Base-by-base conservation (phyloP, 2,329 filamentous ascomycete genomes). In the Cordyceps javanica region DNA sequence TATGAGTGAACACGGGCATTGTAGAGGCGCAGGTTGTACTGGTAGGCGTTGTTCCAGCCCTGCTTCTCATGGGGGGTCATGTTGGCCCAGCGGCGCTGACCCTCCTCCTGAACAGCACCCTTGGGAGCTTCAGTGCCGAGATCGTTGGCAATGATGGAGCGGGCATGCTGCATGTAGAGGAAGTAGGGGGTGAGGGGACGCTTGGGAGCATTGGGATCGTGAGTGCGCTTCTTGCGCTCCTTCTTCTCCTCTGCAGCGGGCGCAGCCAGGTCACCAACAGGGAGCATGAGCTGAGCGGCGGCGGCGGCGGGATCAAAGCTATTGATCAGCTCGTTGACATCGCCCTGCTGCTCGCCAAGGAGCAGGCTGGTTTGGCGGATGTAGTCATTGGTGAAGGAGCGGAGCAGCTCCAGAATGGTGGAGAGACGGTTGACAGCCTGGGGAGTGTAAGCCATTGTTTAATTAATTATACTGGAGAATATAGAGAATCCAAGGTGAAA, bases 131-230 rank as follows among this genome's bases (percentile, higher is more conserved):
- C 81, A n/a, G 83, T 70, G 23, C 88, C 89, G 11, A 96, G 81
- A 65, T 95, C 91, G 34, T 79, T 80, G 58, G 89, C 87, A 65
- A 97, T 94, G 69, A 90, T 87, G 53, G 86, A 82, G 51, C 94
- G 89, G 62, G 91, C 91, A 62, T 89, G 87, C 72, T 95, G 89
- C 80, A 96, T 91, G 78, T 91, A 97, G 60, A 97, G 78, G 79
- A 97, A 96, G 78, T 95, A 97, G 2, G 93, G 91, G 6, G 93
- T 97, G 68, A 97, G 74, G 9, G 93, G 92, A 52, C 92, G 86
- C 83, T 97, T 97, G 60, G 93, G 93, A 7, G 92, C 92, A 72
- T 96, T 96, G 64, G 92, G 92, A 71, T 97, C 93, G 68, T 89
- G 86, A 42, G 85, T 86, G 61, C 87, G 84, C 80, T 92, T 92